Base-by-base conservation (phyloP, 2,329 filamentous ascomycete species). In the Trichophyton mentagrophytes region DNA sequence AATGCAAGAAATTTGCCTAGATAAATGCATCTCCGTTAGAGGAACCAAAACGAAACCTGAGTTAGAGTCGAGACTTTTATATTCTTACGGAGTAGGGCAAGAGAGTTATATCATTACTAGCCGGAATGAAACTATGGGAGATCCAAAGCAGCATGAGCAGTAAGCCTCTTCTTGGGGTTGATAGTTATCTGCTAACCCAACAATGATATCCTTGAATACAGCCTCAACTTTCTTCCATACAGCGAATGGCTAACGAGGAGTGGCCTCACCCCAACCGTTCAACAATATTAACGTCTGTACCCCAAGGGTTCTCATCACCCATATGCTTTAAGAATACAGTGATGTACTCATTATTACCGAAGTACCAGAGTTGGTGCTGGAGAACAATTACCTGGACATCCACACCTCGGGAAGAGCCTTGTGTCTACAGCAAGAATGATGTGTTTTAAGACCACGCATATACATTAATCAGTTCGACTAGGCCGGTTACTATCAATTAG, bases 381-480 rank as follows among this genome's bases (percentile, higher is more conserved):
- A 55, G 25, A 55, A 36, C n/a, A 25, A 53, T 33, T 11, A 2
- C 13, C 8, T 55, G 25, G n/a, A 17, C n/a, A 2, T 36, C 27
- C 27, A 55, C 30, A 11, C 51, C 27, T 55, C 27, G 8, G 27
- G 27, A 17, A 36, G 46, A 13, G 8, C 13, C 51, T 36, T 4
- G 15, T 22, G 11, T 38, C 30, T 8, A 55, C 25, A 17, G 49
- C 49, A n/a, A 55, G n/a, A 17, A 36, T 55, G 17, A 55, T 27
- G 17, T 36, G 15, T 15, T 36, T 36, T 5, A 53, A n/a, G 9
- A 36, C 49, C n/a, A n/a, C 25, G 8, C 15, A 55, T 7, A 55
- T 30, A 77, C 78, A 27, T 77, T 78, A 51, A 68, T 69, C n/a
- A 74, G 69, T 0, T 76, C 63, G 74, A 74, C n/a, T 72, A 68